phyloP scores from a whole-genome alignment of 129 eudicot genomes.

The Escallonia rubra region DNA sequence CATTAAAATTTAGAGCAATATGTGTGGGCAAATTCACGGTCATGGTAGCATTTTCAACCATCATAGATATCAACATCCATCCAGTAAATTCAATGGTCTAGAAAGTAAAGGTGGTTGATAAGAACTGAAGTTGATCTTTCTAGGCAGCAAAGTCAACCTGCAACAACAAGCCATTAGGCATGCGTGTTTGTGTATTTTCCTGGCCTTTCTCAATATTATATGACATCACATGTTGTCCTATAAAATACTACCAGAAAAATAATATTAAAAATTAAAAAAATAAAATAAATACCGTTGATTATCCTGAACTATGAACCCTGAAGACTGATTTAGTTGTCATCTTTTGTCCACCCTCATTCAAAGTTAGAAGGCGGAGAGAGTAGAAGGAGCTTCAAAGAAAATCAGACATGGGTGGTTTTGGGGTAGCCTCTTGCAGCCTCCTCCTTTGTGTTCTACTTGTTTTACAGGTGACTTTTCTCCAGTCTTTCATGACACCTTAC shows the following conservation, averaged over 20 bases:
- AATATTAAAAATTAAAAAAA: too few relatives aligned
- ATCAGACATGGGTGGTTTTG: constrained; percentile 28
- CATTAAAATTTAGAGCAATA: too few relatives aligned
- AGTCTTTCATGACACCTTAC: background rate
- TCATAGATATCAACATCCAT: background rate
- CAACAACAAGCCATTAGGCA: background rate
- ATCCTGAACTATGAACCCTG: background rate
- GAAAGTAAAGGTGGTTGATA: background rate
- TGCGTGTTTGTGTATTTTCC: background rate
- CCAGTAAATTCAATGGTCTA: background rate
- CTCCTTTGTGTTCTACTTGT: constrained; percentile 29
- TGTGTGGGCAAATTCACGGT: too few relatives aligned
- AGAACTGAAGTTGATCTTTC: background rate
- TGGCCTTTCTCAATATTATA: background rate
- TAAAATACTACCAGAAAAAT: background rate
- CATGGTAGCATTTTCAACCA: background rate
- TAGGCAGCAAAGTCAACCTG: constrained; percentile 1
- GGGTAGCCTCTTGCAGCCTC: constrained; percentile 10
- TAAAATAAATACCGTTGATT: background rate
- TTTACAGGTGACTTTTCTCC: constrained; percentile 24
- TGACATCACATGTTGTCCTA: background rate
- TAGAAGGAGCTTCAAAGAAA: constrained; percentile 2
- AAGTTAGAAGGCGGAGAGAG: background rate
- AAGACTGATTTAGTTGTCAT: constrained; percentile 1
- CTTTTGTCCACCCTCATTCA: background rate